phyloP scores from a whole-genome alignment of 2,329 filamentous ascomycete genomes.

The Plectosphaerella sp. region DNA sequence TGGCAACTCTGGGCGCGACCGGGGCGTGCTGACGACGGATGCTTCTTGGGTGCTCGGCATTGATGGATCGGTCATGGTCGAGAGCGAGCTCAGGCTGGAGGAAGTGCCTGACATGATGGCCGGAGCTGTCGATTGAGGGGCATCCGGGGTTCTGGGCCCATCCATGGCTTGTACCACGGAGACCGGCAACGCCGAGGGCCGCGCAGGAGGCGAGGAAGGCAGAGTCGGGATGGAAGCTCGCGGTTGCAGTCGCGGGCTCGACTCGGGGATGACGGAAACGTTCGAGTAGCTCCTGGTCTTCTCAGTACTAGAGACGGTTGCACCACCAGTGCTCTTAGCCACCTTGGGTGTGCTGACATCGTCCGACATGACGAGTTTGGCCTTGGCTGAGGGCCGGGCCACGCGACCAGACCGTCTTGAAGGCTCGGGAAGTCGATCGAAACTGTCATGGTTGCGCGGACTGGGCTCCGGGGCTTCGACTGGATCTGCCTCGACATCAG shows the following conservation, averaged over 20 bases:
- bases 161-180: background rate
- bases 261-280: background rate
- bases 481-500: background rate
- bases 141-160: background rate
- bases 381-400: background rate
- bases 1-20: background rate
- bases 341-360: background rate
- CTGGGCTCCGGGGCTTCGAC: no score
- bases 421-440: background rate
- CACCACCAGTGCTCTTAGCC: background rate
- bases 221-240: background rate
- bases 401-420: background rate
- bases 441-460: background rate
- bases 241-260: background rate
- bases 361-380: background rate
- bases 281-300: background rate
- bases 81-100: conserved; percentile 35
- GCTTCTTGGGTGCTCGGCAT: conserved; percentile 16
- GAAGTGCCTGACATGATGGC: conserved; percentile 15
- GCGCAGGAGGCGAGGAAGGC: conserved; percentile 7
- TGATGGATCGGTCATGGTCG: conserved; percentile 32
- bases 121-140: background rate
- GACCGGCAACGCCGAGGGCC: background rate
- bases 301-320: background rate
- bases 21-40: no score